Evolutionary conservation across 345 rosid species (phyloP).

Genomic region (Pugionium dolabratum): DNA sequence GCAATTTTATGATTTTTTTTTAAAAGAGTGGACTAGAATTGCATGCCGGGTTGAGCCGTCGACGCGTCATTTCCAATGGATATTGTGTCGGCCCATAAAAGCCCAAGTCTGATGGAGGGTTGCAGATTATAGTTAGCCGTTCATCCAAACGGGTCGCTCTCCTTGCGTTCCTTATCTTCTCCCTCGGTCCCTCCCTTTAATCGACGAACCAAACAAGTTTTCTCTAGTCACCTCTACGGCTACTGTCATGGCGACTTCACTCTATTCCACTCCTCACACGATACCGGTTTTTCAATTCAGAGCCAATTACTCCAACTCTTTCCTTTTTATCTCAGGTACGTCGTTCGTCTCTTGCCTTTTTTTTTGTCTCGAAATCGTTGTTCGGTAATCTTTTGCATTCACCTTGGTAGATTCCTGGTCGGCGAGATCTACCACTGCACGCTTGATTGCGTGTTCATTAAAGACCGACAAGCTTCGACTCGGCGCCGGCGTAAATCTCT

Average conservation of each 20-base stretch:
- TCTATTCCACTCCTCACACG: constrained; percentile 43
- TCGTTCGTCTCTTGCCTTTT: neutral
- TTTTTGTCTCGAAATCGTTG: constrained; percentile 2
- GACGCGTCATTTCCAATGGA: no score
- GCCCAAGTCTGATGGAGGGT: neutral
- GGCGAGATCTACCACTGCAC: constrained; percentile 28
- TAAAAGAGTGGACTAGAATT: no score
- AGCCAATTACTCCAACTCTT: constrained; percentile 44
- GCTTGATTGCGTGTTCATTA: constrained; percentile 36
- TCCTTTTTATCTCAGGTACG: constrained; percentile 51
- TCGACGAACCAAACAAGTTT: neutral
- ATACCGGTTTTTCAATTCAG: constrained; percentile 44
- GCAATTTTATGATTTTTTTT: no score
- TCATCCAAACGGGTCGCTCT: neutral
- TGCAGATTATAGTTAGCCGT: constrained; percentile 11
- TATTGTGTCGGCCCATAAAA: constrained; percentile 5
- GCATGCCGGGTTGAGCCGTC: no score
- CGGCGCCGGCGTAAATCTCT: constrained; percentile 34
- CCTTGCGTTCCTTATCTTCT: constrained; percentile 22
- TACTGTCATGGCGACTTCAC: constrained; percentile 58
- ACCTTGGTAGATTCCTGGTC: constrained; percentile 46
- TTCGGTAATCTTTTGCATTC: neutral
- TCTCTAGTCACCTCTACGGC: constrained; percentile 19
- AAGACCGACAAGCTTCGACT: constrained; percentile 40
- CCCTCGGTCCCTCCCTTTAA: constrained; percentile 7